Percentiles rank a stretch among this genome's conserved stretches.
phyloP scores from a whole-genome alignment of 768 basidiomycete genomes.

The Mycena vitilis region DNA sequence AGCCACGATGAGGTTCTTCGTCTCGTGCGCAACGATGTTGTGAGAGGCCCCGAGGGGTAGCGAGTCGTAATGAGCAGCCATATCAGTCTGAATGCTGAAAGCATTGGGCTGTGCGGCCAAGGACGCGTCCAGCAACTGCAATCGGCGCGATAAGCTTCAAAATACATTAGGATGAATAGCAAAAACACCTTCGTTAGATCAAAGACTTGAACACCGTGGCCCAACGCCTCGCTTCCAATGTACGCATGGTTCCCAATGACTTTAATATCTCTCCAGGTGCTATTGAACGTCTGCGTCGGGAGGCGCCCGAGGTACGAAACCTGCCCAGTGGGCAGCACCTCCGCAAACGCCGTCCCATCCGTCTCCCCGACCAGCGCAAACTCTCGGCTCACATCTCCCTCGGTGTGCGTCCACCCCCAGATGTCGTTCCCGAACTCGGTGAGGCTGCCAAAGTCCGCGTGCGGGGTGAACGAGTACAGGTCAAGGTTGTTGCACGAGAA shows the following conservation, averaged over 20 bases:
- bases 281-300: slow-evolving; percentile 34
- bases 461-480: slow-evolving; percentile 34
- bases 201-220: slow-evolving; percentile 45
- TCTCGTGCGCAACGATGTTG: slow-evolving; percentile 44
- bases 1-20: slow-evolving; percentile 39
- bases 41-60: slow-evolving; percentile 45
- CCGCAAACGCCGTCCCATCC: slow-evolving; percentile 31
- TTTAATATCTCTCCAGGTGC: slow-evolving; percentile 44
- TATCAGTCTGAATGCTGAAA: slow-evolving; percentile 37
- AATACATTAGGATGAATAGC: not conserved
- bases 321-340: slow-evolving; percentile 26
- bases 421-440: slow-evolving; percentile 35
- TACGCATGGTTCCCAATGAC: slow-evolving; percentile 39
- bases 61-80: slow-evolving; percentile 35
- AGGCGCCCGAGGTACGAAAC: slow-evolving; percentile 40
- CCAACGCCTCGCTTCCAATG: slow-evolving; percentile 43
- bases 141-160: not conserved
- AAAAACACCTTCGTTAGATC: slow-evolving; percentile 40
- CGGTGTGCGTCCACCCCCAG: slow-evolving; percentile 34
- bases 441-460: slow-evolving; percentile 28
- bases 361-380: slow-evolving; percentile 26
- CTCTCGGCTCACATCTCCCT: slow-evolving; percentile 6
- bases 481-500: slow-evolving; percentile 35
- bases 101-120: slow-evolving; percentile 35
- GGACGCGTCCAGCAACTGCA: slow-evolving; percentile 32